Percentiles rank a stretch among this genome's conserved stretches.
These are phyloP conservation scores for Russula ochroleuca DNA, from an alignment of 768 basidiomycete genomes.

Conservation along the genomic window DNA sequence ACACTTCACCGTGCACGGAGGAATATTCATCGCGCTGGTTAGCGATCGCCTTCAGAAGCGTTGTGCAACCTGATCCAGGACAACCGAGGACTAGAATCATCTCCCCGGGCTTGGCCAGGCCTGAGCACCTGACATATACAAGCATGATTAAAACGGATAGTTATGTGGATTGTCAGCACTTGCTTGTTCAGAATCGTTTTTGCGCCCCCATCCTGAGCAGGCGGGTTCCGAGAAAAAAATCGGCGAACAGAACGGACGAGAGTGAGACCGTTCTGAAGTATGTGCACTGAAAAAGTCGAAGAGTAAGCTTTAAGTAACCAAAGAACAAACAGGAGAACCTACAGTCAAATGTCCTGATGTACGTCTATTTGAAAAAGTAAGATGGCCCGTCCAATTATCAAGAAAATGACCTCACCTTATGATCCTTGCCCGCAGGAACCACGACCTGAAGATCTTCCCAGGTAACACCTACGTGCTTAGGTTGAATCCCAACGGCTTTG, in stretches of 20 bases:
- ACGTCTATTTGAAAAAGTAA: slow-evolving; percentile 40
- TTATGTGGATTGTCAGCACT: background rate
- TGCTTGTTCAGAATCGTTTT: slow-evolving; percentile 19
- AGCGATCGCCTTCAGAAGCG: slow-evolving; percentile 80
- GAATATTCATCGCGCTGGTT: slow-evolving; percentile 68
- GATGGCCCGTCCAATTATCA: background rate
- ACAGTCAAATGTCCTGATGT: slow-evolving; percentile 59
- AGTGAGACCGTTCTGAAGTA: slow-evolving; percentile 7
- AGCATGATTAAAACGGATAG: background rate
- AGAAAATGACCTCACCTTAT: slow-evolving; percentile 43
- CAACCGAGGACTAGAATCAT: slow-evolving; percentile 44
- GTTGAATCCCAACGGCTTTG: slow-evolving; percentile 60
- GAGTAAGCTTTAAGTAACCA: background rate
- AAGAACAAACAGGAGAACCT: slow-evolving; percentile 23
- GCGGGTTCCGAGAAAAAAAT: background rate
- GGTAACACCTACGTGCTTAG: slow-evolving; percentile 72
- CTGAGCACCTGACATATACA: slow-evolving; percentile 17
- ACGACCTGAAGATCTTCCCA: slow-evolving; percentile 69
- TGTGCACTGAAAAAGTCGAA: slow-evolving; percentile 4
- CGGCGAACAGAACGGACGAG: slow-evolving; percentile 9
- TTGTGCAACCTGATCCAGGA: slow-evolving; percentile 80
- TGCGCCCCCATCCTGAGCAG: background rate
- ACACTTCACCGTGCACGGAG: slow-evolving; percentile 63
- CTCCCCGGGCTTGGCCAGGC: slow-evolving; percentile 24
- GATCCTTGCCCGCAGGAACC: slow-evolving; percentile 50